Base-by-base conservation (phyloP, 768 basidiomycete species). In the Cytidiella melzeri region DNA sequence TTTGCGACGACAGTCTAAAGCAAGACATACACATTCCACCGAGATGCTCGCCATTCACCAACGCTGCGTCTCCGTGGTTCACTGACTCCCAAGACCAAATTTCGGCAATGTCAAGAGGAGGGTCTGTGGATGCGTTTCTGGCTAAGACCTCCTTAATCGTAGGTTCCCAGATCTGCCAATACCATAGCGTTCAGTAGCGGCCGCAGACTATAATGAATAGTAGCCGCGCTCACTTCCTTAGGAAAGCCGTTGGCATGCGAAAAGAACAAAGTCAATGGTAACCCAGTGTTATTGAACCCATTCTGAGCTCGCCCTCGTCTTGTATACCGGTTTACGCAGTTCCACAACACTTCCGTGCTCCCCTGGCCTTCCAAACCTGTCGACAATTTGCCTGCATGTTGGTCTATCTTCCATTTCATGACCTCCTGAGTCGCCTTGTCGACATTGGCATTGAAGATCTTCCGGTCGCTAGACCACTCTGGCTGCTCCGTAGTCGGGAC, bases 171-270 rank as follows among this genome's bases (percentile, higher is more conserved):
- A 77, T 86, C 90, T 94, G 57, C 20, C 23, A 4, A 21, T 11
- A 28, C 23, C 25, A 40, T 19, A 5, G 26, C 28, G 47, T 18
- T 24, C 26, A 36, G 24, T 37, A 27, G 12, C 9, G 12, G 25
- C 24, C 11, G 25, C 42, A 21, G 23, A 12, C 13, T 44, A 5
- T 36, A n/a, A 15, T 28, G 3, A 46, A 9, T 20, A 36, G 15
- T 18, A 26, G 41, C 47, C 41, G 11, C 11, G 30, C 28, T 54
- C 77, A 81, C 88, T 80, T 94, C 91, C 63, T 93, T 94, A 41
- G 79, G 80, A 57, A 94, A 85, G 1, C 93, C 92, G 64, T 90
- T 94, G 2, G 89, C 90, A 62, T 94, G 92, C 3, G 80, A 78
- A 41, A 88, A 70, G 54, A 93, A 76, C 45, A 94, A 64, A 0